Evolutionary conservation across 202 grass and related monocot species (phyloP), one percentile per base, ranked within the genome.

Genomic region (Zoysia matrella): DNA sequence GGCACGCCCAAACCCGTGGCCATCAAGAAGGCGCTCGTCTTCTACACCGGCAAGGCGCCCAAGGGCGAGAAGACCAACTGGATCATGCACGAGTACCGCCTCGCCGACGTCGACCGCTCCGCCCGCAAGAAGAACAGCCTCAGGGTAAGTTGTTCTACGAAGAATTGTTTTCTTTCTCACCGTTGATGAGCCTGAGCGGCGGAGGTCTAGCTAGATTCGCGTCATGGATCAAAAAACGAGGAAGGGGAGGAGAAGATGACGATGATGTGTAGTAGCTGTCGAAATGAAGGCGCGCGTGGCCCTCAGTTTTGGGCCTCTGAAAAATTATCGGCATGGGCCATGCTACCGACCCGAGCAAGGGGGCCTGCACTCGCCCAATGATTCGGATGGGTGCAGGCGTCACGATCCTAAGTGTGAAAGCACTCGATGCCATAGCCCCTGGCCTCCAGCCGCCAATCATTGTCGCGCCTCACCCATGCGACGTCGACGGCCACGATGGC

Each of bases 31-130:
- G 93, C 93, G 36, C 90, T 95, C 71, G 93, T 95, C 49, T 95
- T 95, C 87, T 95, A 95, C 69, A 72, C 88, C 45, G 93, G 93
- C 7, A 95, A 95, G 90, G 93, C 93, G 14, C 93, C 93, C 11
- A 95, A 95, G 81, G 93, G 93, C 64, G 87, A 92, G 72, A 99
- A 99, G 91, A 94, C 96, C 42, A 92, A 99, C 69, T 99, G 96
- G 96, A 99, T 99, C 89, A 99, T 99, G 96, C 96, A 99, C 57
- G 96, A 99, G 86, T 99, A 99, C 67, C 83, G 96, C 52, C 91
- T 99, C 18, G 93, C 93, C 30, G 90, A 89, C 71, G 93, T 93
- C 65, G 93, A 97, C 67, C 76, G 93, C n/a, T 78, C 93, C 16
- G 86, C 70, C 3, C 90, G 93, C 56, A 96, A 87, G 86, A 96